Base-by-base conservation (phyloP, 495 filamentous ascomycete species). In the Xylaria telfairii region DNA sequence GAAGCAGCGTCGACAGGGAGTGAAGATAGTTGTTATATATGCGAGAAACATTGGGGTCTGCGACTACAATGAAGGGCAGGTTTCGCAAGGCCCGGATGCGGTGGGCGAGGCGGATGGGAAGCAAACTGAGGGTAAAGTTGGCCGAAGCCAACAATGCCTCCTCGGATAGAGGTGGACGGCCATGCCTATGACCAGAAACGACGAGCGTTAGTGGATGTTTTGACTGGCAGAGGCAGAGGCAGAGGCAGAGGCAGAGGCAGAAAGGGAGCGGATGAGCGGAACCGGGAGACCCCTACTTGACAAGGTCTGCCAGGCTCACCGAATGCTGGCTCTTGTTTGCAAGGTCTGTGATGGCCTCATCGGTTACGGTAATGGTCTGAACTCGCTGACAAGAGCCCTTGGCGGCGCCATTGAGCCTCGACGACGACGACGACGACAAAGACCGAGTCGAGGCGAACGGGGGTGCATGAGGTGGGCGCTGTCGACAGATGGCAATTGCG, bases 21-120 rank as follows among this genome's bases (percentile, higher is more conserved):
- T 97, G 94, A 49, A 95, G 82, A 81, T 99, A 99, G 81, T 97
- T 98, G 76, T 92, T 88, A 83, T 98, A 97, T 67, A 99, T 98
- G 72, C 89, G 90, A 39, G 91, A 90, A 65, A 98, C 93, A 76
- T 97, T 92, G 1, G 94, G 92, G 78, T 98, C 98, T 0, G 95
- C 94, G 21, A 99, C 96, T 56, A 99, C 95, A 75, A 99, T 99
- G 81, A 92, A 99, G 1, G 96, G 96, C 4, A 99, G 88, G 81
- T 97, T 97, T 67, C 95, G 90, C 15, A 99, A 82, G 2, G 92
- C 92, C 80, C 97, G 91, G 57, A 98, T 96, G 46, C 96, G 93
- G 75, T 96, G 94, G 3, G 96, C 96, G 19, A 99, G 89, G n/a
- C 96, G 93, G 67, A 95, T 91, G 19, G 96, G 96, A 41, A 98